Base-by-base conservation (phyloP, 495 filamentous ascomycete genomes). In the Aspergillus saccharolyticus region DNA sequence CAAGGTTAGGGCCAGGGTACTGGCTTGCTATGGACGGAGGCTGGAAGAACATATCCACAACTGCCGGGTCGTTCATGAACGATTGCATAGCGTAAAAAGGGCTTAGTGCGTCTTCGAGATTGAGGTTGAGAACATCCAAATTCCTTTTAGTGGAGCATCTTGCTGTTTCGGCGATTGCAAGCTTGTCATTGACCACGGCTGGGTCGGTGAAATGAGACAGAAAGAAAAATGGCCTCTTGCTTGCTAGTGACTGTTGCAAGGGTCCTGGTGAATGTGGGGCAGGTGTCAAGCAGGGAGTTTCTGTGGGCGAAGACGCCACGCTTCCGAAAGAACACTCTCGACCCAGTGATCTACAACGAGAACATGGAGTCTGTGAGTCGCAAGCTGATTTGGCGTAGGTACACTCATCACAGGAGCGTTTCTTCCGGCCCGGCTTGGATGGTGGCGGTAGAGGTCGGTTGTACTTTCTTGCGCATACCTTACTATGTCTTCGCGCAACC, bases 231-330 rank as follows among this genome's bases (percentile, higher is more conserved):
- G 62, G 66, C 1, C 45, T 57, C 14, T 53, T 48, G 5, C 44
- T 52, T 28, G 55, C 57, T 53, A 70, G 74, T 1, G 74, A 78
- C 20, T 67, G 86, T 4, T 74, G 82, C 24, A 79, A 84, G 4
- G 77, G 86, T 25, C 84, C 86, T 68, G 87, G 84, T 48, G 58
- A 48, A 18, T 52, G 44, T 14, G 63, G 57, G 15, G 44, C 42
- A n/a, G 45, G 18, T 14, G 42, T 30, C 18, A 63, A 63, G 18
- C 18, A 30, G 33, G 56, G 50, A 20, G 46, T 16, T 17, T n/a
- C 21, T n/a, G 45, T 4, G 21, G 57, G 52, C 28, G 53, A 39
- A 12, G 16, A 39, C 39, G 46, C 39, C 15, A 58, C 54, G 2
- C 42, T 24, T 14, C 21, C 60, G 39, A 66, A 70, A 18, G 63